phyloP scores from a whole-genome alignment of 768 basidiomycete species.

The Amanita phalloides region DNA sequence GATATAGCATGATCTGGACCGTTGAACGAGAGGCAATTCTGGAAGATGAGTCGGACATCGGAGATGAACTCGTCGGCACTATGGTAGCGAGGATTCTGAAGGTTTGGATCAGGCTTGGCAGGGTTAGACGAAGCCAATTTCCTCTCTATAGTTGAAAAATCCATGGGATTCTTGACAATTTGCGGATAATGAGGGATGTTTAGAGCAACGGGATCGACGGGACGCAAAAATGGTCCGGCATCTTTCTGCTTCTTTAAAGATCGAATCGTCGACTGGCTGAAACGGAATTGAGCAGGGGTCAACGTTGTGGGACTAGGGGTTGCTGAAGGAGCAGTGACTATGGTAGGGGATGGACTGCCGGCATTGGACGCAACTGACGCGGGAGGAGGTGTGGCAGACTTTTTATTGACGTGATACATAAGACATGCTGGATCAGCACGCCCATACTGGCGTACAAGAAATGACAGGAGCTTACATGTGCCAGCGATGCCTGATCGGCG shows the following conservation, averaged over 20 bases:
- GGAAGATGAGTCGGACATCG: conserved; percentile 83
- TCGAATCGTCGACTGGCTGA: conserved; percentile 67
- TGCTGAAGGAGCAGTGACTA: conserved; percentile 12
- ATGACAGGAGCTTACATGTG: conserved; percentile 48
- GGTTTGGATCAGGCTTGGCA: conserved; percentile 60
- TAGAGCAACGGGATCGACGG: conserved; percentile 81
- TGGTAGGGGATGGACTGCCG: conserved; percentile 20
- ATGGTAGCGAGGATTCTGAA: conserved; percentile 64
- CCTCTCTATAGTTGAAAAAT: conserved; percentile 83
- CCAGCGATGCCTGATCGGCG: conserved; percentile 61
- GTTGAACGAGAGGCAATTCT: conserved; percentile 87
- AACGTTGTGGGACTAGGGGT: conserved; percentile 29
- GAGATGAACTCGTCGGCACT: conserved; percentile 70
- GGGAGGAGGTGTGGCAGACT: conserved; percentile 73
- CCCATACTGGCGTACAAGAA: conserved; percentile 39
- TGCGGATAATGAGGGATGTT: conserved; percentile 81
- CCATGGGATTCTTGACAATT: conserved; percentile 90
- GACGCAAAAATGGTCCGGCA: conserved; percentile 66
- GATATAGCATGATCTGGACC: conserved; percentile 80
- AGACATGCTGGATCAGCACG: conserved; percentile 38
- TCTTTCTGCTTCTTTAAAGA: conserved; percentile 83
- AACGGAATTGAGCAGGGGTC: conserved; percentile 65
- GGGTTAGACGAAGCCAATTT: conserved; percentile 79
- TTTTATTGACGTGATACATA: conserved; percentile 22
- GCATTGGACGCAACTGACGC: conserved; percentile 34